These are phyloP conservation scores for Choanephora cucurbitarum DNA, from an alignment of 371 early-diverging fungal species.

Conservation along the genomic window DNA sequence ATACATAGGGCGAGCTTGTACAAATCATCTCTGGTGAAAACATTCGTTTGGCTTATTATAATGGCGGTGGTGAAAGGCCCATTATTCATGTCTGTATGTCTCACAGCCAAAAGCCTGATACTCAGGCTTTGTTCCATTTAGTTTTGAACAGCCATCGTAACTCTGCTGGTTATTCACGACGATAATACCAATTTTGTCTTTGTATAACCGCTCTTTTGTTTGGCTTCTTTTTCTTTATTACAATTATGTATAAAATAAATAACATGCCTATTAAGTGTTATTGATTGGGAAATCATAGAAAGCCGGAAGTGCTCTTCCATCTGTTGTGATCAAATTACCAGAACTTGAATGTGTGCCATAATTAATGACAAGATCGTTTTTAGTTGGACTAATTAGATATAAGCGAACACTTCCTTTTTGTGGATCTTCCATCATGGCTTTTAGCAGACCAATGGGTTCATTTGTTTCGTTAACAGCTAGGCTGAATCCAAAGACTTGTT, in stretches of 20 bases:
- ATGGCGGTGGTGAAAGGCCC: constrained; percentile 39
- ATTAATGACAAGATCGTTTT: background rate
- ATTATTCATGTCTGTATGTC: constrained; percentile 53
- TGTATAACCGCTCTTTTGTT: background rate
- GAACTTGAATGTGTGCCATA: constrained; percentile 12
- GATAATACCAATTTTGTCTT: background rate
- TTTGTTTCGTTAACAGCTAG: background rate
- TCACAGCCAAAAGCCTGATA: constrained; percentile 47
- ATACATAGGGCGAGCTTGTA: constrained; percentile 42
- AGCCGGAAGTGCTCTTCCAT: constrained; percentile 14
- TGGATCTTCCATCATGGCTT: constrained; percentile 3
- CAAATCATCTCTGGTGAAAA: constrained; percentile 55
- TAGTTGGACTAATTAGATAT: background rate
- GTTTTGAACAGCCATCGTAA: constrained; percentile 21
- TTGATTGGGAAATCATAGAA: constrained; percentile 1
- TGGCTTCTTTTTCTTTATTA: background rate
- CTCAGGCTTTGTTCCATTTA: constrained; percentile 46
- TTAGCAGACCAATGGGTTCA: background rate
- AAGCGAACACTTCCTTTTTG: constrained; percentile 5
- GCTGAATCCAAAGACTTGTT: constrained; percentile 10
- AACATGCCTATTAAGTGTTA: no score
- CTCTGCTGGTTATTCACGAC: constrained; percentile 15
- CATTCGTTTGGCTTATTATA: constrained; percentile 50
- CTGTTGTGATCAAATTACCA: constrained; percentile 2
- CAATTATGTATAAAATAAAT: no score